A percentile compares a stretch with the other conserved stretches of the same genome.
Conservation (phyloP, 495 filamentous ascomycete genomes). For the Hypoxylon lenormandii region DNA sequence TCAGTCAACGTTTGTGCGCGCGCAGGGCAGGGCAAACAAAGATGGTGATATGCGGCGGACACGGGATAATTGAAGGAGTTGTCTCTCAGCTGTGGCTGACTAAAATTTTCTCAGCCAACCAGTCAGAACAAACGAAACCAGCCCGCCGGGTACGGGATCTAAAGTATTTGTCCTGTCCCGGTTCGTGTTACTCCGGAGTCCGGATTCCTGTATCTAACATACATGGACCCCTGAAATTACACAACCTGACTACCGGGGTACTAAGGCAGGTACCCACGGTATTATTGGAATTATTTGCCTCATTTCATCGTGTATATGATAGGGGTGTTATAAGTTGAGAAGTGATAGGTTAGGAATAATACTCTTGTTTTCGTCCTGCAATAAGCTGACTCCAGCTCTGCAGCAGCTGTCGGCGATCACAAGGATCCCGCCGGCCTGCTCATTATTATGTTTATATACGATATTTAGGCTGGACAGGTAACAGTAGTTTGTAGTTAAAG, state of each 20-base stretch:
- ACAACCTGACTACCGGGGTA: neutral
- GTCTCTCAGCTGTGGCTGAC: slow-evolving; percentile 7
- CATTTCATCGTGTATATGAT: too few species aligned
- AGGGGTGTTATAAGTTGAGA: neutral
- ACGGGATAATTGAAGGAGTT: slow-evolving; percentile 10
- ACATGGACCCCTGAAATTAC: neutral
- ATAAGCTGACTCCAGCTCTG: neutral
- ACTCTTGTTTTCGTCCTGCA: neutral
- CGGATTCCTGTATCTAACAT: neutral
- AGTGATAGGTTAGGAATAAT: neutral
- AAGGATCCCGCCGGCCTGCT: neutral
- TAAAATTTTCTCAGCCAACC: slow-evolving; percentile 1
- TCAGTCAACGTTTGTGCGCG: neutral
- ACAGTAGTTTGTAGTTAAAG: neutral
- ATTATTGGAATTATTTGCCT: neutral
- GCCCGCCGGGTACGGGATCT: slow-evolving; percentile 20
- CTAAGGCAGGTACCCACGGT: neutral
- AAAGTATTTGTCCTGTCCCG: slow-evolving; percentile 9
- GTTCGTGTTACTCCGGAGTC: slow-evolving; percentile 8
- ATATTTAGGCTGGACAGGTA: neutral
- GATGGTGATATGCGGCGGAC: slow-evolving; percentile 17
- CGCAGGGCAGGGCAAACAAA: slow-evolving; percentile 16
- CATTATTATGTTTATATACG: neutral
- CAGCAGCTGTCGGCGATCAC: neutral
- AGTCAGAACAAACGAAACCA: neutral